Evolutionary conservation across 83 land plant genomes (phyloP).

Genomic region (Thuja plicata): DNA sequence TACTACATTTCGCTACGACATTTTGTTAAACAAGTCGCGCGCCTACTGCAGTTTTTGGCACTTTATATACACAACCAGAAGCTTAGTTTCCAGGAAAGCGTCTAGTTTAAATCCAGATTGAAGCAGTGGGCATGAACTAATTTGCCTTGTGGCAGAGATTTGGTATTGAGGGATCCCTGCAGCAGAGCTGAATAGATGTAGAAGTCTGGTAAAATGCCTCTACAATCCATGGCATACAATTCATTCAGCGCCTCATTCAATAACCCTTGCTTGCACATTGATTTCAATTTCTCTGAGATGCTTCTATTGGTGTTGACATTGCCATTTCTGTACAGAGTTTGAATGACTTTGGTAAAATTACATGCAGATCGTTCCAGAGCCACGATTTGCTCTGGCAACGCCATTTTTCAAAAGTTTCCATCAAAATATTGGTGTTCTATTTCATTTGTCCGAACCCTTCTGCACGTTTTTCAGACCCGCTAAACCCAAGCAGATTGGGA

Average conservation of each 20-base stretch:
- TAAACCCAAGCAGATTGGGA: too few relatives aligned
- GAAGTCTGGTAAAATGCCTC: not conserved
- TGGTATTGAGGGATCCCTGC: not conserved
- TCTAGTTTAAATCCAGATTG: constrained; percentile 15
- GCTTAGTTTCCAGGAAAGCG: constrained; percentile 37
- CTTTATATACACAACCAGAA: constrained; percentile 53
- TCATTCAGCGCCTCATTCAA: not conserved
- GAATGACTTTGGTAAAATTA: not conserved
- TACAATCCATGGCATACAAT: not conserved
- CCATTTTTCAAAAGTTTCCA: too few relatives aligned
- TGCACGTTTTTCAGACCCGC: too few relatives aligned
- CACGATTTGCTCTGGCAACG: not conserved
- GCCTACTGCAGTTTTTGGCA: constrained; percentile 31
- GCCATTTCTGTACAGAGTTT: not conserved
- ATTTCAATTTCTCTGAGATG: not conserved
- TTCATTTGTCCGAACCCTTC: too few relatives aligned
- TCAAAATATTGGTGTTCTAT: too few relatives aligned
- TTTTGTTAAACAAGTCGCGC: constrained; percentile 32
- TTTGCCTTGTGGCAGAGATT: not conserved
- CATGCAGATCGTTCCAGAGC: not conserved
- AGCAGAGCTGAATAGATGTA: not conserved
- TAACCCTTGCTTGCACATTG: not conserved
- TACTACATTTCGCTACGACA: constrained; percentile 37
- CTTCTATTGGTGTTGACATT: not conserved
- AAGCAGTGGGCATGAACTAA: not conserved